These are phyloP conservation scores for Cenococcum geophilum DNA, from an alignment of 495 filamentous ascomycete genomes.

Conservation along the genomic window DNA sequence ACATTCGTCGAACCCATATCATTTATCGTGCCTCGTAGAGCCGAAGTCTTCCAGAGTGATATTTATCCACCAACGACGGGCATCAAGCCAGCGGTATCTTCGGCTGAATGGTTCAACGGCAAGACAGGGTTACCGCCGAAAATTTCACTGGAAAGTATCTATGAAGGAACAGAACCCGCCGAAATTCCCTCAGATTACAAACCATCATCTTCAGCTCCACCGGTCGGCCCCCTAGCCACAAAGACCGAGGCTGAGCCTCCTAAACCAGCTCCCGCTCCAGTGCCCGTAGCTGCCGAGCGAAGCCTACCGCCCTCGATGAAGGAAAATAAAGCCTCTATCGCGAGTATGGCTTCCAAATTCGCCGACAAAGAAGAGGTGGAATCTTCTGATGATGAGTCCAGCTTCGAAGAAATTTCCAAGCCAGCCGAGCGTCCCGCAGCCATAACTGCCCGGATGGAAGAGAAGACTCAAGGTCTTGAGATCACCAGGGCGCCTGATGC, in stretches of 20 bases:
- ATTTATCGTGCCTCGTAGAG: conserved; percentile 89
- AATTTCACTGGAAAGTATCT: conserved; percentile 87
- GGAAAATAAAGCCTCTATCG: conserved; percentile 79
- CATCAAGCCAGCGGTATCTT: conserved; percentile 67
- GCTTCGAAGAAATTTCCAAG: conserved; percentile 78
- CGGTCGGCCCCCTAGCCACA: conserved; percentile 48
- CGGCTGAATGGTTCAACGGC: conserved; percentile 78
- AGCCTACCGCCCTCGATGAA: conserved; percentile 62
- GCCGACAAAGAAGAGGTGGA: conserved; percentile 63
- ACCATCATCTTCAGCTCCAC: conserved; percentile 44
- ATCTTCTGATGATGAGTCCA: conserved; percentile 56
- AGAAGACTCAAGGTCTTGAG: conserved; percentile 24
- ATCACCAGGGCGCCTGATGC: conserved; percentile 19
- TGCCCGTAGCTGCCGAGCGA: conserved; percentile 41
- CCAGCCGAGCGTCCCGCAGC: conserved; percentile 47
- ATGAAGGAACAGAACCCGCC: conserved; percentile 70
- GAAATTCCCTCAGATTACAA: conserved; percentile 68
- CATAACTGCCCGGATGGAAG: conserved; percentile 27
- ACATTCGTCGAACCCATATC: conserved; percentile 91
- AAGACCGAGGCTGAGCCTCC: conserved; percentile 47
- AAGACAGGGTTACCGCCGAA: conserved; percentile 78
- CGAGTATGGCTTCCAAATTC: conserved; percentile 75
- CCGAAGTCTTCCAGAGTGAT: conserved; percentile 96
- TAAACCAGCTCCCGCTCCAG: conserved; percentile 43
- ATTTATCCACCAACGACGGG: conserved; percentile 85